These are phyloP conservation scores for Lagenaria siceraria DNA, from an alignment of 306 rosid genomes.

Conservation along the genomic window DNA sequence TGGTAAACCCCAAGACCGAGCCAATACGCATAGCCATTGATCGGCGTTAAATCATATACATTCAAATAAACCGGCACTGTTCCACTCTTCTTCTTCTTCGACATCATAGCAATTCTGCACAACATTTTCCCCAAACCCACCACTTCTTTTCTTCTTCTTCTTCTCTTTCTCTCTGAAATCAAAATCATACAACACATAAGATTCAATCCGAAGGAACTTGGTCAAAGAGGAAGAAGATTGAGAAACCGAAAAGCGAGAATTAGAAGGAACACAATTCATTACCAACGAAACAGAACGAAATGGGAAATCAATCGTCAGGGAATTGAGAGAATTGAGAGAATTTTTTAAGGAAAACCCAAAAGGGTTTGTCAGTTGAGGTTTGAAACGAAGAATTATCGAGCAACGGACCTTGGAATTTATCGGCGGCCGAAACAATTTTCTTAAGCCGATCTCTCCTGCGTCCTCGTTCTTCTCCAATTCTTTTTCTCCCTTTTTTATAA, in stretches of 20 bases:
- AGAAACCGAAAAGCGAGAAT: background rate
- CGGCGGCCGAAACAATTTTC: constrained; percentile 25
- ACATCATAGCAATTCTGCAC: constrained; percentile 32
- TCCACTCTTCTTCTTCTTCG: constrained; percentile 60
- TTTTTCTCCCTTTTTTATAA: background rate
- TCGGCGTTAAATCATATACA: constrained; percentile 85
- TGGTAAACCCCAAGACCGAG: constrained; percentile 92
- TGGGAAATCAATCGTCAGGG: background rate
- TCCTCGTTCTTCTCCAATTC: background rate
- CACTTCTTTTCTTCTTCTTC: background rate
- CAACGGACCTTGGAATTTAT: background rate
- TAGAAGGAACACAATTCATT: background rate
- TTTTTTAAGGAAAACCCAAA: background rate
- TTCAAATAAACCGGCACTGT: constrained; percentile 73
- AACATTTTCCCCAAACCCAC: constrained; percentile 28
- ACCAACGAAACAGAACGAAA: background rate
- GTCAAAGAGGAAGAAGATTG: background rate
- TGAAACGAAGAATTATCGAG: constrained; percentile 12
- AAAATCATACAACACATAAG: background rate
- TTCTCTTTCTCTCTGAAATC: background rate
- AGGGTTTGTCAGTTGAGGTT: background rate
- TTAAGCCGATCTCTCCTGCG: constrained; percentile 2
- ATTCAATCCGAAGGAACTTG: background rate
- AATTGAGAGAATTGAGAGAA: background rate
- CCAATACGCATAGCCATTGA: constrained; percentile 93